These are phyloP conservation scores for Exophiala calicioides DNA, from an alignment of 2,329 filamentous ascomycete genomes.

Conservation along the genomic window DNA sequence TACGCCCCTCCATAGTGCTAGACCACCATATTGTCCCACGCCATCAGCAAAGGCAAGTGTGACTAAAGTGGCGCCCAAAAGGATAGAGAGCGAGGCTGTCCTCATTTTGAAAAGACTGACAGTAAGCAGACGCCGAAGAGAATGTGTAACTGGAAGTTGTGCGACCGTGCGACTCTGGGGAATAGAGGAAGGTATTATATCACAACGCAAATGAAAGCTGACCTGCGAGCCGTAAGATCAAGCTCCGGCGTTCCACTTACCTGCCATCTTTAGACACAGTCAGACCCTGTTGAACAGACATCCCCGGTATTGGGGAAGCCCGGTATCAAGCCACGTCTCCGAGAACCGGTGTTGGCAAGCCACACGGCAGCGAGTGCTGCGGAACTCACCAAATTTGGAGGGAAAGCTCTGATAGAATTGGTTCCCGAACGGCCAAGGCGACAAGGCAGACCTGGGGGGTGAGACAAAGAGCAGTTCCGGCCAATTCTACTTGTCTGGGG, in stretches of 20 bases:
- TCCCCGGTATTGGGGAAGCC: too few species aligned
- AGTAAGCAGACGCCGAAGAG: slow-evolving; percentile 1
- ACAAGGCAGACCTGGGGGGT: too few species aligned
- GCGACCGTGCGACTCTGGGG: slow-evolving; percentile 11
- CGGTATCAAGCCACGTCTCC: not conserved
- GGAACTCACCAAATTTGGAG: too few species aligned
- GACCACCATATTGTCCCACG: slow-evolving; percentile 11
- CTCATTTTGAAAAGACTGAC: slow-evolving; percentile 12
- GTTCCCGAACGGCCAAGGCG: too few species aligned
- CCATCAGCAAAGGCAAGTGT: slow-evolving; percentile 4
- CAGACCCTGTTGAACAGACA: not conserved
- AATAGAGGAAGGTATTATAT: slow-evolving; percentile 9
- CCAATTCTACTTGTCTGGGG: too few species aligned
- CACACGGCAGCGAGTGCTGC: too few species aligned
- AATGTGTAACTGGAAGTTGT: not conserved
- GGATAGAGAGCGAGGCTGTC: slow-evolving; percentile 10
- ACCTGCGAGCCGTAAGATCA: slow-evolving; percentile 1
- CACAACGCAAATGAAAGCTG: not conserved
- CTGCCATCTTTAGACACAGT: slow-evolving; percentile 1
- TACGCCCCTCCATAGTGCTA: slow-evolving; percentile 24
- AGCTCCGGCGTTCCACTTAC: too few species aligned
- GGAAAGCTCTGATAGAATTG: too few species aligned
- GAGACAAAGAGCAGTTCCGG: too few species aligned
- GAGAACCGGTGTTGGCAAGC: not conserved
- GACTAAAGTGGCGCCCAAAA: slow-evolving; percentile 13